These are phyloP conservation scores for Aspergillus sp. DNA, from an alignment of 2,329 filamentous ascomycete genomes.

Conservation along the genomic window DNA sequence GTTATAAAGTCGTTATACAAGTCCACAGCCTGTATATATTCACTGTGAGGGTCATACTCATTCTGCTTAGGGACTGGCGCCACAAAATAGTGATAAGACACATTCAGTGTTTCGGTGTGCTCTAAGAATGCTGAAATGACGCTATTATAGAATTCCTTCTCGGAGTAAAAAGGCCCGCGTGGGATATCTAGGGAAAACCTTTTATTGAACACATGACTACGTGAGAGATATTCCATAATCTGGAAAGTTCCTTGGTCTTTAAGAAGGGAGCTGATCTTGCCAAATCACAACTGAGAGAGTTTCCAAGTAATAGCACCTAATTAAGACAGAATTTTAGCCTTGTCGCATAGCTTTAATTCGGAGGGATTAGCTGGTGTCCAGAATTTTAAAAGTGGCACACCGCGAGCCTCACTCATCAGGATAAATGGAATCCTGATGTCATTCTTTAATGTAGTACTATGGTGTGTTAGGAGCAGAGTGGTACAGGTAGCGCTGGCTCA, in stretches of 20 bases:
- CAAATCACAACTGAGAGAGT: conserved; percentile 32
- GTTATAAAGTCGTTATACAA: conserved; percentile 33
- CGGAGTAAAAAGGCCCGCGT: conserved; percentile 28
- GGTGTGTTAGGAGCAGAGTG: conserved; percentile 10
- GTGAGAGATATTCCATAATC: conserved; percentile 28
- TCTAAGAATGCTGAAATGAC: conserved; percentile 24
- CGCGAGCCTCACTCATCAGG: conserved; percentile 39
- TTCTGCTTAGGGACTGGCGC: conserved; percentile 20
- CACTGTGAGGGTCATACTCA: conserved; percentile 16
- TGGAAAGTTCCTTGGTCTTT: conserved; percentile 28
- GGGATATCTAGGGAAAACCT: conserved; percentile 24
- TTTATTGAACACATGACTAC: conserved; percentile 25
- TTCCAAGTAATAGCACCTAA: conserved; percentile 31
- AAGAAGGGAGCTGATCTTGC: conserved; percentile 35
- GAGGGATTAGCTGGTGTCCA: conserved; percentile 24
- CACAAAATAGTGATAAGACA: conserved; percentile 26
- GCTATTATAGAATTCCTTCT: conserved; percentile 26
- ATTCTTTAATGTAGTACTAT: conserved; percentile 26
- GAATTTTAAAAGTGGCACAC: conserved; percentile 29
- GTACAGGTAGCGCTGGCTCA: neutral
- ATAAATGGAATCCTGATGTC: conserved; percentile 39
- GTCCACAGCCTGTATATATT: conserved; percentile 25
- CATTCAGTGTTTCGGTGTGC: conserved; percentile 23
- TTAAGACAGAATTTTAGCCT: conserved; percentile 33
- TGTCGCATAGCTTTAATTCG: conserved; percentile 20